phyloP scores from a whole-genome alignment of 768 basidiomycete genomes.

The Collybia sordida region DNA sequence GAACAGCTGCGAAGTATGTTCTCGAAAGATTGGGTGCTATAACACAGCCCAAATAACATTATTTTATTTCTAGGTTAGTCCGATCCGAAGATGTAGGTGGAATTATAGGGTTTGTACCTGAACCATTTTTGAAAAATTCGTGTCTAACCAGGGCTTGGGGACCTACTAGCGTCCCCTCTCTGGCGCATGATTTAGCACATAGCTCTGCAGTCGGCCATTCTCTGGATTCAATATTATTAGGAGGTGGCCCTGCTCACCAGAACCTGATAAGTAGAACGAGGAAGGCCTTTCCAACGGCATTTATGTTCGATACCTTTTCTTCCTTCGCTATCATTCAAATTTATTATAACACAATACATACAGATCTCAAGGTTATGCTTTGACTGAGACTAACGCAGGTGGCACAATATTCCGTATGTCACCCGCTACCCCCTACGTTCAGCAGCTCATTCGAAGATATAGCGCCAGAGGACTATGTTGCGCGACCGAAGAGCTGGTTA shows the following conservation, averaged over 20 bases:
- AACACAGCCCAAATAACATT: slow-evolving; percentile 1
- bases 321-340: too few species aligned
- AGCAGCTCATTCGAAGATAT: not conserved
- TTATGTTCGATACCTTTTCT: slow-evolving; percentile 13
- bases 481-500: slow-evolving; percentile 44
- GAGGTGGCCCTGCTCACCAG: slow-evolving; percentile 38
- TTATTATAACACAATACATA: not conserved
- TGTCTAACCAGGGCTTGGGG: not conserved
- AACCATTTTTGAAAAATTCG: too few species aligned
- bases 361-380: slow-evolving; percentile 43
- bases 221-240: slow-evolving; percentile 39
- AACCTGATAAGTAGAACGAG: slow-evolving; percentile 29
- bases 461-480: slow-evolving; percentile 53
- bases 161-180: slow-evolving; percentile 46
- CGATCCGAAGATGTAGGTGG: slow-evolving; percentile 40
- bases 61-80: slow-evolving; percentile 31
- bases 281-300: slow-evolving; percentile 32
- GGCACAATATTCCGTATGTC: too few species aligned
- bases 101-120: slow-evolving; percentile 39
- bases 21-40: not conserved
- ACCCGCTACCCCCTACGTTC: too few species aligned
- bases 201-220: slow-evolving; percentile 32
- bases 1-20: slow-evolving; percentile 29
- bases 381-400: slow-evolving; percentile 49
- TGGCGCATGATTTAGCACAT: slow-evolving; percentile 50